Evolutionary conservation across 2,329 filamentous ascomycete genomes (phyloP).

Genomic region (Metarhizium sp.): DNA sequence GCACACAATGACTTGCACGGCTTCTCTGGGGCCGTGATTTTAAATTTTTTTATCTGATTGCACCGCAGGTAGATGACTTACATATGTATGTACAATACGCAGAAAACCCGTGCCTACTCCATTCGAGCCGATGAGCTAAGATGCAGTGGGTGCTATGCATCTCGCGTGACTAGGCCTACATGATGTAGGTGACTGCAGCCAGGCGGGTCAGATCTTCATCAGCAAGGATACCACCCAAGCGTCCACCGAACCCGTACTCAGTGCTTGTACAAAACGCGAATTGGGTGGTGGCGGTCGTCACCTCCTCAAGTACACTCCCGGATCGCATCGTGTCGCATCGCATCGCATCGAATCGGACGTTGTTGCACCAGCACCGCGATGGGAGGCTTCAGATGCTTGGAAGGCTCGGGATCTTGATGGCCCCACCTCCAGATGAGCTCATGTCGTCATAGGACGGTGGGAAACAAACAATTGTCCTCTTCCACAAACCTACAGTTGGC

Average conservation of each 20-base stretch:
- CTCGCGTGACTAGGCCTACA: constrained; percentile 5
- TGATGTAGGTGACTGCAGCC: constrained; percentile 3
- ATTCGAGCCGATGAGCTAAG: constrained; percentile 1
- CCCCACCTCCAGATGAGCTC: not conserved
- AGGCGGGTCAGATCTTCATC: constrained; percentile 8
- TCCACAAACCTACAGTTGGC: not conserved
- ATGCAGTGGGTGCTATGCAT: constrained; percentile 7
- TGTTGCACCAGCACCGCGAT: not conserved
- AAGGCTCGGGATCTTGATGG: not conserved
- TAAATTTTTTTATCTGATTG: not conserved
- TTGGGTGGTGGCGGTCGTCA: not conserved
- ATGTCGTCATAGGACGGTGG: not conserved
- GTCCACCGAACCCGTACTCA: not conserved
- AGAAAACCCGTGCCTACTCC: not conserved
- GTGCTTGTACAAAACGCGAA: not conserved
- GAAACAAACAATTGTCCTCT: not conserved
- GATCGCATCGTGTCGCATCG: constrained; percentile 3
- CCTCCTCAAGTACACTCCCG: not conserved
- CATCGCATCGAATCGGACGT: constrained; percentile 2
- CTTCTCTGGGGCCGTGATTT: not conserved
- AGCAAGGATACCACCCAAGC: not conserved
- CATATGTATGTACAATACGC: not conserved
- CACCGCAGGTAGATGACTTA: not conserved
- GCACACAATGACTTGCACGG: not conserved
- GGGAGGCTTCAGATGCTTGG: not conserved